Evolutionary conservation across 164 flowering plant genomes (phyloP).

Genomic region (Warburgia ugandensis): DNA sequence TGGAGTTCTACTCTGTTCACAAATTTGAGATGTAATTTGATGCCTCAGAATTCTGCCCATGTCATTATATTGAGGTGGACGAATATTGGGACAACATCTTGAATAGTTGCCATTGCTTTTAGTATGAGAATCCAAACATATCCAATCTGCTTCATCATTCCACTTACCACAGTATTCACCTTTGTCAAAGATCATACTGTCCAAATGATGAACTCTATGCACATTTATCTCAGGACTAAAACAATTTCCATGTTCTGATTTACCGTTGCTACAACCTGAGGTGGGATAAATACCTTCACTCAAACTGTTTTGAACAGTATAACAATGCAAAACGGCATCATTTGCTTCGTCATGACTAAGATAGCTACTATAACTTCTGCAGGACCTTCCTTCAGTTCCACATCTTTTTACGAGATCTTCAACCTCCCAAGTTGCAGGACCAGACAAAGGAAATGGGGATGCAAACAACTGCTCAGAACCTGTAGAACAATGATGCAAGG

Average conservation of each 20-base stretch:
- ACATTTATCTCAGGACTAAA: conserved; percentile 12
- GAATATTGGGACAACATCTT: conserved; percentile 2
- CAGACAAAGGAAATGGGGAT: conserved; percentile 15
- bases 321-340: conserved; percentile 14
- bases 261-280: conserved; percentile 13
- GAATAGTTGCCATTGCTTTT: conserved; percentile 1
- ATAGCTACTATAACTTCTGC: conserved; percentile 9
- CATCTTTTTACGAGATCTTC: conserved; percentile 11
- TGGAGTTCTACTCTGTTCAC: conserved; percentile 5
- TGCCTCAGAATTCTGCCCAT: conserved; percentile 7
- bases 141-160: conserved; percentile 21
- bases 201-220: too few relatives aligned
- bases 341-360: conserved; percentile 18
- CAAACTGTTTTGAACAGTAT: conserved; percentile 14
- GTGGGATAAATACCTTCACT: conserved; percentile 14
- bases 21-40: conserved; percentile 9
- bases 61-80: conserved; percentile 7
- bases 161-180: conserved; percentile 11
- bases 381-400: conserved; percentile 17
- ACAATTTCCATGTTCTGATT: conserved; percentile 12
- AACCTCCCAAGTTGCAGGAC: conserved; percentile 12
- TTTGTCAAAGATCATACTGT: conserved; percentile 15
- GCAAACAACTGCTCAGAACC: conserved; percentile 17
- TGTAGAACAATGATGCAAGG: conserved; percentile 12
- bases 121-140: conserved; percentile 9